Evolutionary conservation across 257 asterid genomes (phyloP).

Genomic region (Jacaranda mimosifolia): DNA sequence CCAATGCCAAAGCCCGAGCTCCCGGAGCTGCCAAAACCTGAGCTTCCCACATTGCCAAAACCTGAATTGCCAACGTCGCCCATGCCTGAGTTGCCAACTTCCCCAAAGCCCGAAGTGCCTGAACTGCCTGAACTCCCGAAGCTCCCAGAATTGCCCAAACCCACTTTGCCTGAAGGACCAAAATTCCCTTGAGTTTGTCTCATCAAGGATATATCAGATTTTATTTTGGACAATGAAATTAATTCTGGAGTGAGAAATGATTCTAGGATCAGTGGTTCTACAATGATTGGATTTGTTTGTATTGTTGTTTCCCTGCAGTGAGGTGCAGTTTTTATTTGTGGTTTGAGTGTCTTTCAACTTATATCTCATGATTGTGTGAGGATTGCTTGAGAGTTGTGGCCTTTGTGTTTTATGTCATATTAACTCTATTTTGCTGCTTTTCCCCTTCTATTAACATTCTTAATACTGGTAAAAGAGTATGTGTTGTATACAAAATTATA

Average conservation of each 20-base stretch:
- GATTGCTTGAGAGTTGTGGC: background rate
- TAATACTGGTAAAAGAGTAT: too few relatives aligned
- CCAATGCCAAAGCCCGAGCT: background rate
- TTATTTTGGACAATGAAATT: too few relatives aligned
- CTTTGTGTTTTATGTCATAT: background rate
- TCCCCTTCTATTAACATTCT: background rate
- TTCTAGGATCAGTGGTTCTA: background rate
- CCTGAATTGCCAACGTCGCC: constrained; percentile 32
- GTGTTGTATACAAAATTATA: too few relatives aligned
- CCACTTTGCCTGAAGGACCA: constrained; percentile 35
- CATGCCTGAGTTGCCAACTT: constrained; percentile 31
- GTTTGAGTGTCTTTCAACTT: background rate
- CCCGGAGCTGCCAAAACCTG: constrained; percentile 26
- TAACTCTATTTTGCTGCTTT: background rate
- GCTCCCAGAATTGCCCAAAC: constrained; percentile 44
- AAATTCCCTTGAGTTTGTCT: constrained; percentile 32
- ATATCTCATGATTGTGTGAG: background rate
- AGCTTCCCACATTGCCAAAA: constrained; percentile 35
- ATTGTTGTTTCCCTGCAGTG: background rate
- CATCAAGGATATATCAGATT: background rate
- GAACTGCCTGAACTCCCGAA: constrained; percentile 44
- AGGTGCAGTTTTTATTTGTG: background rate
- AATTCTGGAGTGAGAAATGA: background rate
- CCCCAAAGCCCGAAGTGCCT: constrained; percentile 39
- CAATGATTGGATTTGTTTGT: background rate